Base-by-base conservation (phyloP, 2,329 filamentous ascomycete species). In the Ophiostoma ulmi region DNA sequence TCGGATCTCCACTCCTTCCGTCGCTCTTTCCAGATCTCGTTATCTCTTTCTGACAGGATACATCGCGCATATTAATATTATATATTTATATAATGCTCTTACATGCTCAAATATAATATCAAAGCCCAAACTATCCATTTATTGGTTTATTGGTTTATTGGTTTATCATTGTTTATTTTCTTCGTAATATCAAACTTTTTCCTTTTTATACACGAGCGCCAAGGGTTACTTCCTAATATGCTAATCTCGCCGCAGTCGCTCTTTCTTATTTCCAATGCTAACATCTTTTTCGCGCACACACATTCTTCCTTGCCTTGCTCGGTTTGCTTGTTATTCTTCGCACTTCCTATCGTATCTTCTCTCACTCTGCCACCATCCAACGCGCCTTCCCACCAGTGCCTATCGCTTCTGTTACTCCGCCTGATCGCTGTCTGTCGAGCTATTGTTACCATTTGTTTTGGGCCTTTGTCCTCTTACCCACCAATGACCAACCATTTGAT, bases 21-120 rank as follows among this genome's bases (percentile, higher is more conserved):
- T 52, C 41, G 58, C 58, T 63, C 22, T 63, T 58, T 68, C 41
- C 31, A 64, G 61, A 64, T 38, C 61, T 11, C 58, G 58, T 63
- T 63, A 35, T 63, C 58, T 35, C 58, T 31, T 63, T 63, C 58
- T 36, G 26, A 35, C 52, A 26, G 52, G 52, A 31, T 58, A 58
- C 52, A 26, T 55, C 20, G 52, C 52, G 52, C 52, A 10, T 58
- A 58, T 58, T 58, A 10, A 10, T 58, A 13, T 58, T 58, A 26
- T 58, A 48, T 14, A 58, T 58, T 8, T 26, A 26, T 48, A 20
- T 48, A 39, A 44, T 44, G 6, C 17, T 44, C 41, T 44, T 44
- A 20, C 13, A 48, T 48, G 13, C 17, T 44, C 41, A 48, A n/a
- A 48, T 58, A 22, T 58, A 22, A 58, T 58, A 22, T 58, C 22